Evolutionary conservation across 768 basidiomycete species (phyloP), one percentile per base, ranked within the genome.

Genomic region (Pholiota microspora): DNA sequence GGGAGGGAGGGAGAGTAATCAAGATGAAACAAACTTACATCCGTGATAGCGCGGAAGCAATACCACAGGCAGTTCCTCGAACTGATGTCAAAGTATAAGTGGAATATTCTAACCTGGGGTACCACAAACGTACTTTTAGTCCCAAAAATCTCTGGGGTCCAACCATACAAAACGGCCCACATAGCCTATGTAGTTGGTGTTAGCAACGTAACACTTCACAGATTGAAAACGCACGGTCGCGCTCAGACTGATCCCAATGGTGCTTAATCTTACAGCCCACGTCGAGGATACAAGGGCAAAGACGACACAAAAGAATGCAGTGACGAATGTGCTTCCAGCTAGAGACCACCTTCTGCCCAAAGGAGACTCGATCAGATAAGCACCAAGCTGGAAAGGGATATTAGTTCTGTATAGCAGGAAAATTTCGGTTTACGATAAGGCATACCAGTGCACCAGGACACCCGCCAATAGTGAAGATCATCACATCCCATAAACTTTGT

Each of bases 91-190:
- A 35, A 2, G 47, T 18, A 56, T 18, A 10, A 58, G 42, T 49
- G 7, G 1, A 38, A 25, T 34, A 13, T 42, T 42, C 29, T 12
- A 15, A 16, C 6, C 10, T 5, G 16, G 4, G 40, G 34, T n/a
- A 8, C 12, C 28, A 13, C 38, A n/a, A 45, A 59, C 69, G 34
- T 60, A 86, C 86, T 81, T 74, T 84, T 84, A 0, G 91, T 92
- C 0, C 81, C 84, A 63, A 95, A 94, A 12, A 92, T 87, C 69
- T 92, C 89, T 2, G 92, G 92, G 0, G 92, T 93, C 87, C 90
- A 91, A 3, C 90, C 89, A 61, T 92, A 92, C 49, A 92, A 62
- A n/a, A 93, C 86, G 9, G 91, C 89, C 81, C 88, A 92, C 91
- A 92, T 91, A 2, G 86, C 77, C 86, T 88, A 59, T 34, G 51